Base-by-base conservation (phyloP, 1,139 yeast genomes). In the Debaryomycetaceae sp. region DNA sequence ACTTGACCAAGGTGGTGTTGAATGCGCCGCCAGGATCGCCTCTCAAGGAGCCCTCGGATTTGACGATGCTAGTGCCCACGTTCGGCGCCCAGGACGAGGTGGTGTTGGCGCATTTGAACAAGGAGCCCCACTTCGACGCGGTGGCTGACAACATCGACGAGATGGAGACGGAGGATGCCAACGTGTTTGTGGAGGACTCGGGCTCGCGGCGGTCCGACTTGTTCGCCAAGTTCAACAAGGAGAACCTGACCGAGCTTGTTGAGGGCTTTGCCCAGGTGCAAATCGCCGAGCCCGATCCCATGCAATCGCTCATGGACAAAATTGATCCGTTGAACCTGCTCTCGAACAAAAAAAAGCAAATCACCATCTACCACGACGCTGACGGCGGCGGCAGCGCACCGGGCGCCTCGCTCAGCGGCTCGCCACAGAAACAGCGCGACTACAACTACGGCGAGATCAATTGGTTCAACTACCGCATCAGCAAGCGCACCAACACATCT, bases 401-500 rank as follows among this genome's bases (percentile, higher is more conserved):
- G n/a, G n/a, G n/a, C n/a, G 29, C 20, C 5, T 27, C 29, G 5
- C 15, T 17, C 4, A 10, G 10, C 10, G 29, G 29, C n/a, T 61
- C 68, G 1, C 65, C 66, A 0, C 65, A 57, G 28, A 60, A 58
- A 32, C 51, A 48, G 2, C 43, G 43, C 17, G 55, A 53, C 4
- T 59, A 61, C 37, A 53, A 52, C 30, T 61, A 60, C 31, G 39
- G 55, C 2, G 68, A 63, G 16, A 38, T 47, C 34, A 65, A 61
- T 36, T 65, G 71, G 72, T 65, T 61, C 42, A 64, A 61, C 35
- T 61, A 55, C 30, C 66, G 61, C 41, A 38, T 62, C 20, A 60
- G 67, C 1, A 58, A 48, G 19, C 38, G 6, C 6, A 10, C 18
- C 9, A 25, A 17, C 5, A 4, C 5, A 10, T 16, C 25, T n/a